phyloP scores from a whole-genome alignment of 2,329 filamentous ascomycete species.

The Cladosporium sp. region DNA sequence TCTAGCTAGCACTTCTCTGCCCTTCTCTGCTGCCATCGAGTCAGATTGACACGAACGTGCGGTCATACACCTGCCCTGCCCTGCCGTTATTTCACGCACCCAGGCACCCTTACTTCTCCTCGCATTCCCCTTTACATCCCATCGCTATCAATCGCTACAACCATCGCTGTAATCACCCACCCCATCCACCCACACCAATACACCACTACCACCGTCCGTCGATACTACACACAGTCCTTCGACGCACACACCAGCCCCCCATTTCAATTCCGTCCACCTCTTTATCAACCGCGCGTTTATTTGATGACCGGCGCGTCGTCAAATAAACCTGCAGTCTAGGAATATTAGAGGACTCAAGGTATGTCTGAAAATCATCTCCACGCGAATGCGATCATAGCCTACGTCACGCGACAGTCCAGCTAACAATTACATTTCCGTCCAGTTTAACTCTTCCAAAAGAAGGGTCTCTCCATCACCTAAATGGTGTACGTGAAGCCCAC shows the following conservation, averaged over 20 bases:
- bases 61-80: constrained; percentile 14
- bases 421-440: constrained; percentile 25
- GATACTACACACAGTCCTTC: constrained; percentile 4
- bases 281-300: constrained; percentile 69
- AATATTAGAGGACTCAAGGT: constrained; percentile 16
- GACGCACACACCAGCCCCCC: background rate
- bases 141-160: constrained; percentile 15
- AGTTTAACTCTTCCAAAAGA: constrained; percentile 56
- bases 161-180: constrained; percentile 14
- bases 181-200: constrained; percentile 17
- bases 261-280: background rate
- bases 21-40: constrained; percentile 6
- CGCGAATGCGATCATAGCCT: constrained; percentile 5
- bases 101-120: constrained; percentile 3
- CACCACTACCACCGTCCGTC: constrained; percentile 1
- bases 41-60: constrained; percentile 6
- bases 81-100: constrained; percentile 5
- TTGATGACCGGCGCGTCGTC: constrained; percentile 84
- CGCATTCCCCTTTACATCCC: constrained; percentile 9
- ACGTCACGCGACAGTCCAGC: constrained; percentile 20
- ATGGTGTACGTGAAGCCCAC: constrained; percentile 74
- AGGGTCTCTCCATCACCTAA: constrained; percentile 73
- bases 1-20: background rate
- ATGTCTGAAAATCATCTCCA: background rate
- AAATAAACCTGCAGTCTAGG: constrained; percentile 91